Evolutionary conservation across 352 stramenopile species (phyloP), one percentile per base, ranked within the genome.

Genomic region (Globisporangium uncinulatum): DNA sequence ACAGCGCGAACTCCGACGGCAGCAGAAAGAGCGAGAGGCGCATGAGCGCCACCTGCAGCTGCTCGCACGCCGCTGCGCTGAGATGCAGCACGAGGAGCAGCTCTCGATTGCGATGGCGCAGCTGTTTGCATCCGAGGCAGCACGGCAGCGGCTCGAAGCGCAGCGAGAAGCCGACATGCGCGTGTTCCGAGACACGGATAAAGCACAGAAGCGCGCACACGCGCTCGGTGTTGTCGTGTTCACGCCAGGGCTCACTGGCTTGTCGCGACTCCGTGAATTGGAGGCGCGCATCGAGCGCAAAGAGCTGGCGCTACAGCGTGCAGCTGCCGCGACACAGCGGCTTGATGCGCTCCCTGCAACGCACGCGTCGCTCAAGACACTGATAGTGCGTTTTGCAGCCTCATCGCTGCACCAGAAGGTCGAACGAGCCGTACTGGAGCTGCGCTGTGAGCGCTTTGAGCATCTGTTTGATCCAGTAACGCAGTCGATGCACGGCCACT

Each of bases 81-180:
- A 84, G 57, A 87, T 89, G 76, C 58, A 72, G 29, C 41, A 52
- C 2, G 79, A 89, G 50, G 79, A 89, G 37, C 51, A 59, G 21
- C 61, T 86, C 15, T 86, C 76, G n/a, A 48, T 69, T 15, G 62
- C 51, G 1, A 76, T 83, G 74, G 69, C 68, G 55, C 51, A 41
- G 11, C 70, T 62, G 41, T 69, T 73, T 24, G 45, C 48, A 13
- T 41, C 62, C 1, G 56, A 76, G 29, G 70, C 69, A 4, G 48
- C 67, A 13, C 60, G 53, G 2, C 54, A 54, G n/a, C 32, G 29
- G 9, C 49, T 66, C 13, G 67, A 80, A 31, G 10, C 47, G n/a
- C 63, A 74, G 53, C 69, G 67, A 42, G 65, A 80, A 14, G 61
- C 69, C 14, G 73, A 87, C 7, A 62, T 76, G 46, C 52, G 55